Conservation (phyloP, 129 eudicot species). For the Ambrosia artemisiifolia region DNA sequence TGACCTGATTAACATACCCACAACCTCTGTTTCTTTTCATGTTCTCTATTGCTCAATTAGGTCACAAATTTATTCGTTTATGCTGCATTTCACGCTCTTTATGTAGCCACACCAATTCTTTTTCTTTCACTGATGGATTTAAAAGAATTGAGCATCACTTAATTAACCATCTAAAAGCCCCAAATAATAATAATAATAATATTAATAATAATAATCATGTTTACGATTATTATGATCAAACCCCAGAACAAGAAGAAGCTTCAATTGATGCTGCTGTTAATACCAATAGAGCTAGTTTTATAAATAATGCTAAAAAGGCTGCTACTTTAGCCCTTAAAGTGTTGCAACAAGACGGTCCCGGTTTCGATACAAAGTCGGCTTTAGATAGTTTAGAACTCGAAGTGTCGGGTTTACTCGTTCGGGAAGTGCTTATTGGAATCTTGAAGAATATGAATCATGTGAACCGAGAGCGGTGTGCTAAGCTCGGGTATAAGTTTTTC, state of each 20-base stretch:
- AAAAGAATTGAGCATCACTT: conserved; percentile 49
- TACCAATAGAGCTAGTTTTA: conserved; percentile 30
- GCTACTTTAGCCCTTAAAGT: conserved; percentile 50
- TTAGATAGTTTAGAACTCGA: conserved; percentile 41
- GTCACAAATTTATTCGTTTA: conserved; percentile 39
- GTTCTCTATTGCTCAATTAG: conserved; percentile 52
- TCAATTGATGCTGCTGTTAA: conserved; percentile 22
- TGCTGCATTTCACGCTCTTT: conserved; percentile 43
- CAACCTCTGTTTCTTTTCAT: conserved; percentile 35
- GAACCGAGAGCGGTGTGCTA: conserved; percentile 57
- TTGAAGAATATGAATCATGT: conserved; percentile 45
- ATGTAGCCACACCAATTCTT: conserved; percentile 45
- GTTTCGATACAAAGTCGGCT: conserved; percentile 54
- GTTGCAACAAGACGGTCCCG: conserved; percentile 66
- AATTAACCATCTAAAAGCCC: conserved; percentile 30
- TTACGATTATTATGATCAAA: conserved; percentile 18
- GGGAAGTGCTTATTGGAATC: conserved; percentile 68
- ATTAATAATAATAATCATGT: too few species aligned
- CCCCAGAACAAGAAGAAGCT: neutral
- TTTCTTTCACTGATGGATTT: conserved; percentile 41
- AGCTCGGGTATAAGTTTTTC: conserved; percentile 78
- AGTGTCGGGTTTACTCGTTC: conserved; percentile 61
- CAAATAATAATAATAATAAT: conserved; percentile 15
- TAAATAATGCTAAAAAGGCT: conserved; percentile 38
- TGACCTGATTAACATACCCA: conserved; percentile 24